Base-by-base conservation (phyloP, 2,329 filamentous ascomycete genomes). In the Aspergillus viridinutans region DNA sequence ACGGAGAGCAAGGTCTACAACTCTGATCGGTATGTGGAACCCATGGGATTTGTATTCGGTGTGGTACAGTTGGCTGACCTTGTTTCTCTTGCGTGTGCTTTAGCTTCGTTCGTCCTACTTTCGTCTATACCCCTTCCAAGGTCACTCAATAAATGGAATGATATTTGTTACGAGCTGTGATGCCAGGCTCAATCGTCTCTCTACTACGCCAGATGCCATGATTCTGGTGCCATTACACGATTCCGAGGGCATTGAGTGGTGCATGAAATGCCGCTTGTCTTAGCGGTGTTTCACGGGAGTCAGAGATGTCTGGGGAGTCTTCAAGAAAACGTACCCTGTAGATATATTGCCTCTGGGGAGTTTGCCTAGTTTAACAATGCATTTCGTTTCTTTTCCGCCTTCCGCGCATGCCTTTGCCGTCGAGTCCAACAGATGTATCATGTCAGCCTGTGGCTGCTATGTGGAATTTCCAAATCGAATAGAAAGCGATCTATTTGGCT, bases 1-100 rank as follows among this genome's bases (percentile, higher is more conserved):
- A 86, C 87, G 63, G 89, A 93, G 76, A 85, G 84, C 53, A 90
- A 88, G 79, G 83, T 95, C 51, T 99, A 97, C 80, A 85, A 97
- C 80, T 87, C 84, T 65, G 92, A 96, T 72, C 83, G 90, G 90
- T 97, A 80, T 64, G 89, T 74, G 53, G 9, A 14, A 4, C 3
- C 12, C 4, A 4, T 45, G 12, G 6, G 2, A 25, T 26, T 48
- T 43, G 4, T 17, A 4, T 7, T 21, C 26, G 43, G 48, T n/a
- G 3, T 14, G 38, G 17, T 26, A 10, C 2, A 26, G n/a, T 47
- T 50, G 7, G 40, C 50, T 50, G 10, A 35, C 8, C 17, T 25
- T 42, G n/a, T 26, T 71, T 26, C 17, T 25, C 45, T 23, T 9
- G 28, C 17, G 32, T 23, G 21, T 17, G 4, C 54, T 23, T 26